Conservation (phyloP, 352 stramenopile genomes). For the Peronospora farinosa region DNA sequence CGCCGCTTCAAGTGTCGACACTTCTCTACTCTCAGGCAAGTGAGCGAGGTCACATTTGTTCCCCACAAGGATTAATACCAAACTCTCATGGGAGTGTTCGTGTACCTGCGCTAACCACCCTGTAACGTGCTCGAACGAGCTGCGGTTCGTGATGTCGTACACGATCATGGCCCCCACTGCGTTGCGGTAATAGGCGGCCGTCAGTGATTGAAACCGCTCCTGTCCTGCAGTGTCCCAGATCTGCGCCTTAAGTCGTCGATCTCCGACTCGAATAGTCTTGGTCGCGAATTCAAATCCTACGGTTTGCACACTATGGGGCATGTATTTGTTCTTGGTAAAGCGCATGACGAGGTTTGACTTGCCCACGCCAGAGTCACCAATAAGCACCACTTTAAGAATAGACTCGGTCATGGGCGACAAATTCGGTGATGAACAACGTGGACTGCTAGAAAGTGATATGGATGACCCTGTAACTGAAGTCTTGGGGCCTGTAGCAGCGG, state of each 20-base stretch:
- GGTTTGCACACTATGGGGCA: constrained; percentile 67
- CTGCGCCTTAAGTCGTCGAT: constrained; percentile 80
- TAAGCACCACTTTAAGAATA: constrained; percentile 85
- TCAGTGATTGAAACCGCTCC: constrained; percentile 89
- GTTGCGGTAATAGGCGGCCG: constrained; percentile 88
- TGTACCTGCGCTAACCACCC: constrained; percentile 78
- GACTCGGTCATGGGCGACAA: constrained; percentile 32
- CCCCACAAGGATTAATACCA: constrained; percentile 79
- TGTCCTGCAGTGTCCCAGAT: constrained; percentile 88
- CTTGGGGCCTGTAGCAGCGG: constrained; percentile 1
- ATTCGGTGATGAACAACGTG: constrained; percentile 36
- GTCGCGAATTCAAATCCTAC: constrained; percentile 86
- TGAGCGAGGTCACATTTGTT: constrained; percentile 87
- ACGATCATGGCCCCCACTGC: constrained; percentile 88
- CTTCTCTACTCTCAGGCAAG: constrained; percentile 63
- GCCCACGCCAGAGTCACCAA: constrained; percentile 82
- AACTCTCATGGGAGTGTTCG: constrained; percentile 74
- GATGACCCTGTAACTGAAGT: constrained; percentile 25
- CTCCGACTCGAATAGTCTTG: constrained; percentile 80
- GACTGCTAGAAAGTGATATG: constrained; percentile 41
- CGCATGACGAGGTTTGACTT: constrained; percentile 86
- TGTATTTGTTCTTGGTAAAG: constrained; percentile 88
- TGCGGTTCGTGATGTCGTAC: constrained; percentile 89
- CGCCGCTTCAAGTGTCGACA: constrained; percentile 81
- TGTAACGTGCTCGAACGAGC: constrained; percentile 74